phyloP scores from a whole-genome alignment of 1,284 basidiomycete species.

The Fomitopsis palustris region DNA sequence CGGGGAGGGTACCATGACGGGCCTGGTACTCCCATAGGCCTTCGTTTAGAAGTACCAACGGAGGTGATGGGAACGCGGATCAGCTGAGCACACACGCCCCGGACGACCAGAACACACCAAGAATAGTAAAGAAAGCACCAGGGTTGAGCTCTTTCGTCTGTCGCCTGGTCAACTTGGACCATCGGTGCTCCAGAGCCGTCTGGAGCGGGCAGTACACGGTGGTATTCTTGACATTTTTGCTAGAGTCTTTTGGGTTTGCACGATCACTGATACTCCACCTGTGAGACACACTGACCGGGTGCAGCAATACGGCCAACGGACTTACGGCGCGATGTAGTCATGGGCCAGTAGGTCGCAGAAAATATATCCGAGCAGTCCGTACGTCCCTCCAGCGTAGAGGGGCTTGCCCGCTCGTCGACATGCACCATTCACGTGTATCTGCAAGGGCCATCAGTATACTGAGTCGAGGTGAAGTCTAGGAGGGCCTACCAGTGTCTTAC shows the following conservation, averaged over 20 bases:
- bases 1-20: slow-evolving; percentile 55
- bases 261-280: slow-evolving; percentile 48
- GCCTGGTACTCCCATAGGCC: slow-evolving; percentile 85
- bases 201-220: slow-evolving; percentile 65
- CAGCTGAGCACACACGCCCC: background rate
- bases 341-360: slow-evolving; percentile 90
- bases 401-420: slow-evolving; percentile 71
- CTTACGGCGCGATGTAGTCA: slow-evolving; percentile 82
- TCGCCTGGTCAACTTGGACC: slow-evolving; percentile 64
- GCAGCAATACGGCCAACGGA: slow-evolving; percentile 14
- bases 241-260: slow-evolving; percentile 55
- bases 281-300: background rate
- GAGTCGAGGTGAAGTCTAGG: slow-evolving; percentile 9
- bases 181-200: slow-evolving; percentile 66
- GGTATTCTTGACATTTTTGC: slow-evolving; percentile 61
- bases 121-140: slow-evolving; percentile 62
- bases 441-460: slow-evolving; percentile 9
- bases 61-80: slow-evolving; percentile 1
- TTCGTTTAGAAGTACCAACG: slow-evolving; percentile 25
- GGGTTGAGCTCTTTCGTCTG: slow-evolving; percentile 81
- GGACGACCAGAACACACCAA: slow-evolving; percentile 51
- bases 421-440: slow-evolving; percentile 77
- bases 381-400: slow-evolving; percentile 87
- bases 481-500: slow-evolving; percentile 63
- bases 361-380: slow-evolving; percentile 91